Evolutionary conservation across 257 asterid genomes (phyloP), one percentile per base, ranked within the genome.

Genomic region (Ocimum tenuiflorum): DNA sequence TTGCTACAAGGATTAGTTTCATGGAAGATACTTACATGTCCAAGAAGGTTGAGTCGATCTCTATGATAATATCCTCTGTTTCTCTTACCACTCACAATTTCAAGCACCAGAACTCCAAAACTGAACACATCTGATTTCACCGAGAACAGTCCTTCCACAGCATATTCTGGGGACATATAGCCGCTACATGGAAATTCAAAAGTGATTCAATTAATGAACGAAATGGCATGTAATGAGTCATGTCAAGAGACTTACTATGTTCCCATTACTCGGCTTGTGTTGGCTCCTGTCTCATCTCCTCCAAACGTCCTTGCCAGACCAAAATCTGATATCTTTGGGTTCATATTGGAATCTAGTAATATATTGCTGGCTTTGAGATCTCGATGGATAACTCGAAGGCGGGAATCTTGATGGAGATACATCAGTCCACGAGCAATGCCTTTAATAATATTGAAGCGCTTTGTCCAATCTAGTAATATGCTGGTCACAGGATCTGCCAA

Each of bases 121-220:
- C 83, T 79, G 6, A 72, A 82, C 7, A 79, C 81, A 51, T 82
- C 83, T 9, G 83, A 82, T 75, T 79, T 79, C 42, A 63, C 58
- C 0, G 85, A 79, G 29, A 71, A 82, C n/a, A 71, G 35, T 7
- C 83, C 83, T 1, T 67, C 48, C 0, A 42, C 65, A 0, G 71
- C 82, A 36, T 82, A 82, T 17, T 82, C 84, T 0, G 87, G 84
- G 3, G 87, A 71, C 81, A 79, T 79, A 45, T 82, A 79, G 6
- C 82, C 81, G 6, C 79, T 82, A 41, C 78, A 66, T 10, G 29
- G 0, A 47, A 22, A 27, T 31, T 31, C 3, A 1, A 0, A 5
- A 2, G 6, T 1, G 36, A 31, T 1, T 31, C 36, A 2, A 4
- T 31, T 0, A 1, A 31, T 31, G 36, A 31, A 31, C 6, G 14